Conservation (phyloP, 371 early-diverging fungal genomes). For the Quaeritorhiza haematococci region DNA sequence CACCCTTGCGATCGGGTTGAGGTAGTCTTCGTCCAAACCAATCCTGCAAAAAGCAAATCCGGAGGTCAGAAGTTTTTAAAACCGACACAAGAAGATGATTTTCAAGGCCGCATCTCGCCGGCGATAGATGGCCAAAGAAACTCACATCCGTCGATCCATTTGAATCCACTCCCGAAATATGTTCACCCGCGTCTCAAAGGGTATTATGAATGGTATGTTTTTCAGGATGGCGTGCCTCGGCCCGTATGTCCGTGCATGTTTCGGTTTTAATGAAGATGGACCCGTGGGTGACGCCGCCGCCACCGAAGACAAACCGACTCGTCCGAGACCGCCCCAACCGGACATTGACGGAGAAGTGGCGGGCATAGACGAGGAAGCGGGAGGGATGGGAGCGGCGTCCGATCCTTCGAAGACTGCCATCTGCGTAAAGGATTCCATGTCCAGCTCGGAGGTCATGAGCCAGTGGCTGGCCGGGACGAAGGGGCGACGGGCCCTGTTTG, state of each 20-base stretch:
- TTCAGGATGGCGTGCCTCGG: conserved; percentile 70
- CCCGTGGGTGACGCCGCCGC: conserved; percentile 27
- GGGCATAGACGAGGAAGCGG: no score
- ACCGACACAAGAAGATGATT: neutral
- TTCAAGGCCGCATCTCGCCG: neutral
- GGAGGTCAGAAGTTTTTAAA: neutral
- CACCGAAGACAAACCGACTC: no score
- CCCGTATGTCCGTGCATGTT: conserved; percentile 43
- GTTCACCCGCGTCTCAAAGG: conserved; percentile 79
- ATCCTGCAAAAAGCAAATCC: neutral
- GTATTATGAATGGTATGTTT: conserved; percentile 84
- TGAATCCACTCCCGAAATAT: conserved; percentile 77
- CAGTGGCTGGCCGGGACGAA: conserved; percentile 72
- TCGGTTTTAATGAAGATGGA: conserved; percentile 23
- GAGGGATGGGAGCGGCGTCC: conserved; percentile 16
- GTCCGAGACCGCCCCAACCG: no score
- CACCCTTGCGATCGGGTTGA: conserved; percentile 33
- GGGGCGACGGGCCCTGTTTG: conserved; percentile 52
- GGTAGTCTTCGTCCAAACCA: conserved; percentile 15
- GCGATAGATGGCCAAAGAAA: conserved; percentile 12
- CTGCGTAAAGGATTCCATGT: conserved; percentile 60
- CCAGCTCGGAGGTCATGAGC: conserved; percentile 59
- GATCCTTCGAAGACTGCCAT: conserved; percentile 56
- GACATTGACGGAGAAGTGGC: no score
- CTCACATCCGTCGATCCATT: conserved; percentile 54